Evolutionary conservation across 2,329 filamentous ascomycete species (phyloP).

Genomic region (Colletotrichum tamarilloi): DNA sequence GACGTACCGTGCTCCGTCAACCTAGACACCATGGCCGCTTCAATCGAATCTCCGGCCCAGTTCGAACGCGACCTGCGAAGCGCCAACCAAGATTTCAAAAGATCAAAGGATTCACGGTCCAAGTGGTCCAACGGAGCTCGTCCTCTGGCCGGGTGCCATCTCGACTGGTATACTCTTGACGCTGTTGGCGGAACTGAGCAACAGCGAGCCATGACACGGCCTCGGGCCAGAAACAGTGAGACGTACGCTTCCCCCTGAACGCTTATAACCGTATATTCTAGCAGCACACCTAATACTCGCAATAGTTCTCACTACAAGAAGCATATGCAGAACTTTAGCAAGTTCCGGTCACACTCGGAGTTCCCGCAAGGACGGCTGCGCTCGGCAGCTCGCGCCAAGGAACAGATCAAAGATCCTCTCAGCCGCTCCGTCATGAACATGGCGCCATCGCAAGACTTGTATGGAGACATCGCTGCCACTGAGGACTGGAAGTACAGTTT

Average conservation of each 20-base stretch:
- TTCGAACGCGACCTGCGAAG: slow-evolving; percentile 56
- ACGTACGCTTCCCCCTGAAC: slow-evolving; percentile 43
- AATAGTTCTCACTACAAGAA: slow-evolving; percentile 36
- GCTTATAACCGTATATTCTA: neutral
- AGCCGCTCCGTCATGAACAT: slow-evolving; percentile 50
- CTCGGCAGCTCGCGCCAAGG: slow-evolving; percentile 46
- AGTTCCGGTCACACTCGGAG: slow-evolving; percentile 42
- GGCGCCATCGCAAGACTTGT: slow-evolving; percentile 37
- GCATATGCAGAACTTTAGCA: slow-evolving; percentile 50
- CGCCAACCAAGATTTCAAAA: slow-evolving; percentile 55
- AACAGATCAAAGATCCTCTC: slow-evolving; percentile 49
- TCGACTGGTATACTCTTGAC: slow-evolving; percentile 33
- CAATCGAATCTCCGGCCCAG: slow-evolving; percentile 35
- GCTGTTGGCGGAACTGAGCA: slow-evolving; percentile 40
- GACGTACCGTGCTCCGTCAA: neutral
- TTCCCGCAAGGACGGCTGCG: slow-evolving; percentile 44
- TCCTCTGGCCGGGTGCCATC: slow-evolving; percentile 42
- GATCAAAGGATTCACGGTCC: slow-evolving; percentile 52
- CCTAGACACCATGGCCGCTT: slow-evolving; percentile 39
- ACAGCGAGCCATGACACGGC: slow-evolving; percentile 49
- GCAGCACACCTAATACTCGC: neutral
- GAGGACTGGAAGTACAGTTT: slow-evolving; percentile 57
- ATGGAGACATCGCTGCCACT: slow-evolving; percentile 32
- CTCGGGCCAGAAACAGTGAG: slow-evolving; percentile 44
- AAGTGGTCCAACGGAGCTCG: slow-evolving; percentile 56